Base-by-base conservation (phyloP, 192 early-diverging fungal genomes). In the Coemansia sp. region DNA sequence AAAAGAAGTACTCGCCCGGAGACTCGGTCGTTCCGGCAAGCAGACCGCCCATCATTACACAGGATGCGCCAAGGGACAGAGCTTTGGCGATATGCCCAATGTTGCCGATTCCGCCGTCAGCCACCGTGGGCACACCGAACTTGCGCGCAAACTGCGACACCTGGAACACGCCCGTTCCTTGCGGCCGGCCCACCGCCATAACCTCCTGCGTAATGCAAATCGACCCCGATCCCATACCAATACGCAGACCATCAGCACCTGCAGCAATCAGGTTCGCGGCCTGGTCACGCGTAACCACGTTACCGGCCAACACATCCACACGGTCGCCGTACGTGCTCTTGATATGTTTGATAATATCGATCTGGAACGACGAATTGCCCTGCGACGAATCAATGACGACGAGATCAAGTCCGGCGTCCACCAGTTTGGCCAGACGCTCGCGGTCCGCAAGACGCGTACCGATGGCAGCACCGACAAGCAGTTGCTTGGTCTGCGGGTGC, bases 141-240 rank as follows among this genome's bases (percentile, higher is more conserved):
- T 89, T 86, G 74, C 88, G 82, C 45, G 93, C 92, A 74, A 92
- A 96, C 84, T 96, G 87, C n/a, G 94, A 88, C 41, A 98, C 97
- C 69, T 89, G 90, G 85, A 86, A 96, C 45, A 98, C 97, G 39
- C 93, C 95, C 24, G 95, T 96, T 6, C 92, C 97, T 75, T 98
- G 97, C 39, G 97, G 97, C 66, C 97, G 90, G 68, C 97, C 97
- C 56, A 94, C 95, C 51, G 97, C 95, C 95, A 97, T 98, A 75
- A 94, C 94, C 81, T 96, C 96, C 75, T 98, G 95, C 35, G 95
- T 98, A 62, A 98, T 98, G 85, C 96, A 98, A 68, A 98, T 98
- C 20, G 90, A 93, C 16, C 97, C 97, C 61, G 89, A 91, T 24
- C 97, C 97, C 97, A 98, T 98, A 47, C 97, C 97, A 49, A 98